Percentiles rank a stretch among this genome's conserved stretches.
phyloP scores from a whole-genome alignment of 345 rosid genomes.

The Limnanthes douglasii region DNA sequence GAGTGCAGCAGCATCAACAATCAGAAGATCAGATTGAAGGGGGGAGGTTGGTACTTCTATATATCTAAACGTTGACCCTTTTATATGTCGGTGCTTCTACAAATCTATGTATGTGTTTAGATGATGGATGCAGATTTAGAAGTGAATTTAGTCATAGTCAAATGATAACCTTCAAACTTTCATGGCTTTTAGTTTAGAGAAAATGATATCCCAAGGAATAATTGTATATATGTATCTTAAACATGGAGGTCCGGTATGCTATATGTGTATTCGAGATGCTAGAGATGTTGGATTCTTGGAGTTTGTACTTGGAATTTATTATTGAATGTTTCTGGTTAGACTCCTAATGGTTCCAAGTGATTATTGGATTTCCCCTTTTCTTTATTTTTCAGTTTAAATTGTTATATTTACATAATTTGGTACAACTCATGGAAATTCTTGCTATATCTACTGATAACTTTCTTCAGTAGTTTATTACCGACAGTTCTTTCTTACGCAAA shows the following conservation, averaged over 20 bases:
- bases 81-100: too few relatives aligned
- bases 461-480: background rate
- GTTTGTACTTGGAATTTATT: background rate
- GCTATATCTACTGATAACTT: too few relatives aligned
- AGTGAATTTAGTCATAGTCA: too few relatives aligned
- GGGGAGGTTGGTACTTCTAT: constrained; percentile 65
- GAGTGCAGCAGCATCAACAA: constrained; percentile 38
- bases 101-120: too few relatives aligned
- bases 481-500: background rate
- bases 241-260: background rate
- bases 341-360: too few relatives aligned
- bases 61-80: too few relatives aligned
- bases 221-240: background rate
- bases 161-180: too few relatives aligned
- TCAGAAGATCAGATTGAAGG: constrained; percentile 29
- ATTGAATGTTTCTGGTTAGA: background rate
- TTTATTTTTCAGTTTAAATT: background rate
- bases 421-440: too few relatives aligned
- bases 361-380: background rate
- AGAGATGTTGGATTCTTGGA: background rate
- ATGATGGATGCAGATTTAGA: too few relatives aligned
- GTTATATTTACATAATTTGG: too few relatives aligned
- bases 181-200: too few relatives aligned
- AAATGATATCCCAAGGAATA: too few relatives aligned
- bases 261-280: background rate